Percentiles rank a stretch among this genome's conserved stretches.
phyloP scores from a whole-genome alignment of 2,329 filamentous ascomycete genomes.

The Seiridium cupressi region DNA sequence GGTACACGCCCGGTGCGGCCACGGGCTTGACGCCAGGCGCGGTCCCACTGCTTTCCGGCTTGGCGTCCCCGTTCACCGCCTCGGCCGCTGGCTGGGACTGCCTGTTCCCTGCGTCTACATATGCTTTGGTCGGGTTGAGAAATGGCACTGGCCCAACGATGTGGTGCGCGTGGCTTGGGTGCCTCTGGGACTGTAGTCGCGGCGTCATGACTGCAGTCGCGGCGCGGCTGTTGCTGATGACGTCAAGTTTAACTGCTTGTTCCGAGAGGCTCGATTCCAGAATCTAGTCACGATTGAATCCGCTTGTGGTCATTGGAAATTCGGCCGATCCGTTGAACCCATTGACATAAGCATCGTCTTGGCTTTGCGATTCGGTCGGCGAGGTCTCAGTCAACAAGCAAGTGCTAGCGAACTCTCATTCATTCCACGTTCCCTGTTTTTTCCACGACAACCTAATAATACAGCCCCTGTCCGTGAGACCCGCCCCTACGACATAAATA shows the following conservation, averaged over 20 bases:
- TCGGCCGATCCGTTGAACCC: no score
- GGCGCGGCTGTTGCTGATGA: background rate
- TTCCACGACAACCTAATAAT: background rate
- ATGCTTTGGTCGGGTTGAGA: conserved; percentile 9
- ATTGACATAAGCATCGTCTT: no score
- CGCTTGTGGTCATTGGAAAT: no score
- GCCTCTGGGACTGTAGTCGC: background rate
- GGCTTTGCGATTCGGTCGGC: no score
- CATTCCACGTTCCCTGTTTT: background rate
- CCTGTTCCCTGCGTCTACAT: background rate
- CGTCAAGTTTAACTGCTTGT: background rate
- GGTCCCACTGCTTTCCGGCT: background rate
- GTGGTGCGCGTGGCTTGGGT: background rate
- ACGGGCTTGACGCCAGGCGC: background rate
- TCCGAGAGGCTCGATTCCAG: no score
- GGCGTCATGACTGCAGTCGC: background rate
- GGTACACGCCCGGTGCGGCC: conserved; percentile 20
- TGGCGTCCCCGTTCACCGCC: background rate
- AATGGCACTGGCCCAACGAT: conserved; percentile 1
- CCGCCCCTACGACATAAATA: background rate
- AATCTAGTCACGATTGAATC: no score
- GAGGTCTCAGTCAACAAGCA: no score
- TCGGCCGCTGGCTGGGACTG: background rate
- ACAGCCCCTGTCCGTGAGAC: background rate
- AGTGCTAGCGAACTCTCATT: no score